These are phyloP conservation scores for Candida pseudoviswanathii DNA, from an alignment of 1,139 yeast genomes.

Conservation along the genomic window DNA sequence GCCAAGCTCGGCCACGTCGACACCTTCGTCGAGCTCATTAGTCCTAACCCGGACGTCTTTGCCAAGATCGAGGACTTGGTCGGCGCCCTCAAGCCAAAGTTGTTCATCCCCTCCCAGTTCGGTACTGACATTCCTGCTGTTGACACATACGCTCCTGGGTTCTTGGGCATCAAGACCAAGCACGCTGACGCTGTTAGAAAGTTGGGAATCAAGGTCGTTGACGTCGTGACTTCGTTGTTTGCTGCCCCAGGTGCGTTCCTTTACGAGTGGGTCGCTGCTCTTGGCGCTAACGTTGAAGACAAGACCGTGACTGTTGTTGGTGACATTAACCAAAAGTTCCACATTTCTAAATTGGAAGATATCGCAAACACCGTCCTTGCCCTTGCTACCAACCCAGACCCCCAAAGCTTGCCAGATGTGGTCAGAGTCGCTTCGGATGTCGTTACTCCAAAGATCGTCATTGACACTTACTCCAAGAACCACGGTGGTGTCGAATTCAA, in stretches of 20 bases:
- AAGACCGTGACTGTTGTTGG: slow-evolving; percentile 45
- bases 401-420: slow-evolving; percentile 44
- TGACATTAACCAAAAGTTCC: slow-evolving; percentile 35
- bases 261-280: slow-evolving; percentile 34
- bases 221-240: slow-evolving; percentile 48
- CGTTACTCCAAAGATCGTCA: slow-evolving; percentile 40
- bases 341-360: slow-evolving; percentile 42
- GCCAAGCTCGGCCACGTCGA: slow-evolving; percentile 50
- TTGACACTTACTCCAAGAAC: slow-evolving; percentile 41
- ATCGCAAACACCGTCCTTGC: slow-evolving; percentile 50
- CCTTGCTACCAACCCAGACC: slow-evolving; percentile 34
- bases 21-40: slow-evolving; percentile 49
- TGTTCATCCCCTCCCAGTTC: slow-evolving; percentile 65
- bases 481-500: slow-evolving; percentile 39
- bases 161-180: slow-evolving; percentile 36
- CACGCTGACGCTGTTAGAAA: slow-evolving; percentile 44
- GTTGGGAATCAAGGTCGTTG: slow-evolving; percentile 47
- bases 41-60: slow-evolving; percentile 27
- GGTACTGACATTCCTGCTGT: slow-evolving; percentile 44
- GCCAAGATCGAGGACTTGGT: slow-evolving; percentile 36
- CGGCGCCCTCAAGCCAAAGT: slow-evolving; percentile 45
- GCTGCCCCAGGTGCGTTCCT: slow-evolving; percentile 41
- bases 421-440: slow-evolving; percentile 47
- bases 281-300: slow-evolving; percentile 39
- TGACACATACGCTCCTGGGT: slow-evolving; percentile 30